Evolutionary conservation across 2,329 filamentous ascomycete species (phyloP).

Genomic region (Colletotrichum tanaceti): DNA sequence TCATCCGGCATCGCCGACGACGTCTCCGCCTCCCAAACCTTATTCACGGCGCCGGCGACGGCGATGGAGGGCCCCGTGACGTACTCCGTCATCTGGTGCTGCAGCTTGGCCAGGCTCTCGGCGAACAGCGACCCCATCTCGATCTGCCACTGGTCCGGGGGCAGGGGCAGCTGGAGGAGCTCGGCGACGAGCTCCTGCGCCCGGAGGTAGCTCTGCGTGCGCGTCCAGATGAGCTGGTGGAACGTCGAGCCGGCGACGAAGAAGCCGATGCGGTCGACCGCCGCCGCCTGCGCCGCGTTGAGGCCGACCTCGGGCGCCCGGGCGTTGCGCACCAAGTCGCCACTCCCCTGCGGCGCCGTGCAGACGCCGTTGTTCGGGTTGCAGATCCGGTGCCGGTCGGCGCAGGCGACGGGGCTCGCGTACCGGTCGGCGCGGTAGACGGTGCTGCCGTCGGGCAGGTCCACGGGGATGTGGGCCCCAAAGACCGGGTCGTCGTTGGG

Average conservation of each 20-base stretch:
- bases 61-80: neutral
- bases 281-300: conserved; percentile 2
- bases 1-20: neutral
- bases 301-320: neutral
- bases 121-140: conserved; percentile 25
- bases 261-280: neutral
- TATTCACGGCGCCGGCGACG: neutral
- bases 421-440: conserved; percentile 10
- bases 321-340: neutral
- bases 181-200: conserved; percentile 21
- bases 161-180: conserved; percentile 14
- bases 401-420: conserved; percentile 23
- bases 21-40: neutral
- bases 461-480: neutral
- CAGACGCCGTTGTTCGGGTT: conserved; percentile 25
- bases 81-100: conserved; percentile 9
- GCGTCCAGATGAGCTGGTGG: conserved; percentile 20
- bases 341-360: neutral
- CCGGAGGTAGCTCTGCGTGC: conserved; percentile 7
- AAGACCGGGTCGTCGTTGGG: conserved; percentile 30
- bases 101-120: neutral
- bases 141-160: conserved; percentile 24
- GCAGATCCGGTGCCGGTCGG: conserved; percentile 24
- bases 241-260: conserved; percentile 1
- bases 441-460: neutral